phyloP scores from a whole-genome alignment of 1,284 basidiomycete genomes.

The Moesziomyces aphidis region DNA sequence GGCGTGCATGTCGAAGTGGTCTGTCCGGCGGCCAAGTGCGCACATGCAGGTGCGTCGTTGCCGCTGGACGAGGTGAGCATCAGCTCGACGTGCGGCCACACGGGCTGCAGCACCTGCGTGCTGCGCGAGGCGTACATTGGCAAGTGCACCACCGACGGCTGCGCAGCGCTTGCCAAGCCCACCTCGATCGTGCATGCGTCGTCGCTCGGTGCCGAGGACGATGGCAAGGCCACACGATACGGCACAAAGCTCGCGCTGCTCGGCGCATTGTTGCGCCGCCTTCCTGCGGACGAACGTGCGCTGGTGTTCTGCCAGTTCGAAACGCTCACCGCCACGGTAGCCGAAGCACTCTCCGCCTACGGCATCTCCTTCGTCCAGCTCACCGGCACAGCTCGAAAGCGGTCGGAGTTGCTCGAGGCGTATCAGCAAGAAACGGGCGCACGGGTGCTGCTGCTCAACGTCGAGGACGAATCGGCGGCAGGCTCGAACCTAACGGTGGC shows the following conservation, averaged over 20 bases:
- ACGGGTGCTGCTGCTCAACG: slow-evolving; percentile 86
- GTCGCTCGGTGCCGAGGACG: slow-evolving; percentile 48
- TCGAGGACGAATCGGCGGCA: slow-evolving; percentile 92
- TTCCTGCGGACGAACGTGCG: slow-evolving; percentile 82
- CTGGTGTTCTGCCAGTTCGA: slow-evolving; percentile 94
- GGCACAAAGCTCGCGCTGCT: slow-evolving; percentile 89
- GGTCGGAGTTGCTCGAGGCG: slow-evolving; percentile 67
- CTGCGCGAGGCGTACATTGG: slow-evolving; percentile 52
- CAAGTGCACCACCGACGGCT: slow-evolving; percentile 48
- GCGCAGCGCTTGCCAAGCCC: slow-evolving; percentile 48
- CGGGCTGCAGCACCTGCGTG: slow-evolving; percentile 46
- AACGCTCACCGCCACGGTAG: slow-evolving; percentile 89
- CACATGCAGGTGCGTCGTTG: slow-evolving; percentile 17
- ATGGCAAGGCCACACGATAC: slow-evolving; percentile 77
- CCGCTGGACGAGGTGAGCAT: slow-evolving; percentile 42
- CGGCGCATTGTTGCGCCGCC: slow-evolving; percentile 82
- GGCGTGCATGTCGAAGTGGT: slow-evolving; percentile 31
- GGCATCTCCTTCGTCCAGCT: slow-evolving; percentile 83
- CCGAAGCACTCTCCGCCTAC: slow-evolving; percentile 80
- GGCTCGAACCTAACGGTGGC: slow-evolving; percentile 92
- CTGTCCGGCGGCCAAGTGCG: slow-evolving; percentile 44
- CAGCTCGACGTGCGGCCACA: slow-evolving; percentile 54
- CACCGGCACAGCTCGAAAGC: slow-evolving; percentile 75
- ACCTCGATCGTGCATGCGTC: slow-evolving; percentile 50
- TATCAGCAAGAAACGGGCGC: slow-evolving; percentile 76